Evolutionary conservation across 1,284 basidiomycete genomes (phyloP), one percentile per base, ranked within the genome.

Genomic region (Neolentinus lepideus): DNA sequence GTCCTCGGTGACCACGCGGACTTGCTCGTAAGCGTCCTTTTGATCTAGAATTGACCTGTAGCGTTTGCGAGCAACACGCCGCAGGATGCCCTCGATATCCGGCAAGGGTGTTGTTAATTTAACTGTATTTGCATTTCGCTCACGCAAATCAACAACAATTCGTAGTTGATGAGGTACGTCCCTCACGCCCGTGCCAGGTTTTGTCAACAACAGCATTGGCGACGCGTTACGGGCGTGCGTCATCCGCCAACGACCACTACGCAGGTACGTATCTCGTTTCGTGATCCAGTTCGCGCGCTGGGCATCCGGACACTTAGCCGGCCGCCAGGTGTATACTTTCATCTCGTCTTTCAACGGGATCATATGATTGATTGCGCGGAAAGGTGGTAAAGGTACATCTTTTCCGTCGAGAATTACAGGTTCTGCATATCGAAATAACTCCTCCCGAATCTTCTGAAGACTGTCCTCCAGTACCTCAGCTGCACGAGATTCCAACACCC

Each of bases 341-440:
- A 53, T 38, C 33, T 68, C 62, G 43, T 76, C 68, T 3, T 71
- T 71, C 6, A 76, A 46, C 0, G 72, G 72, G 1, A 76, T 75
- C 0, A 53, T 53, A 52, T 76, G 72, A 52, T 76, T 75, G 4
- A 76, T 69, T 0, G 57, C 68, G 0, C 69, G 54, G 1, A 74
- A 48, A 0, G 69, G 73, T 0, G 67, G 73, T 11, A 73, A 47
- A 0, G 58, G 57, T 0, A 66, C 63, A 2, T 69, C 62, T 0
- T 50, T 56, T 0, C 63, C 64, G 2, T 66, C 59, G 27, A 59
- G 62, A 52, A 69, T 71, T 0, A 74, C 52, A 16, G 62, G 57
- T 3, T 57, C 25, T 0, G 65, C 67, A 2, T 68, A 60, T 2
- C 64, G 47, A 1, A 53, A 25, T 1, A 68, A 36, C 21, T 59